Evolutionary conservation across 441 rosid species (phyloP), one percentile per base, ranked within the genome.

Genomic region (Pelargonium citronellum): DNA sequence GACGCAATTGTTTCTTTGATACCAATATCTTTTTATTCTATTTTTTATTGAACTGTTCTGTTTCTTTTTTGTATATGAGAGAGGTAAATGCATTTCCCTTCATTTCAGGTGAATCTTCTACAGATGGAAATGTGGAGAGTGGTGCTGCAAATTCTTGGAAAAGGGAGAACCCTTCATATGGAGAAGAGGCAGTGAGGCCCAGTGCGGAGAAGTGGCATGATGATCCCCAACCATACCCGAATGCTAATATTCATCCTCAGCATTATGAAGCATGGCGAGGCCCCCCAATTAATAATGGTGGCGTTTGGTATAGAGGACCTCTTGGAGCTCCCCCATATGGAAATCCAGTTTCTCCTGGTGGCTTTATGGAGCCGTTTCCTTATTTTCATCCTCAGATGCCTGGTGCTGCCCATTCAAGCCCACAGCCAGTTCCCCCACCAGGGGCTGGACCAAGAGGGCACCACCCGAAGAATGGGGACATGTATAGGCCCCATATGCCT

Each of bases 291-390:
- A 95, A 85, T 85, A 88, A 84, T 82, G 89, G 89, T 76, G 93
- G 90, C 76, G 87, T 81, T 75, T 92, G 99, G 99, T 90, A 85
- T 78, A 80, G 91, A 82, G 96, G 89, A 51, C 96, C 91, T 80
- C 89, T 87, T 12, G 82, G 82, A 27, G 89, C 82, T 49, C 95
- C 88, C 19, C 86, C 96, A 39, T 92, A 84, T 80, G 91, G 89
- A 27, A 72, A 88, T 12, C 91, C 96, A 39, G 80, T 86, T 79
- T 83, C 87, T 30, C 93, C 95, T 67, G 87, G 95, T 73, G 88
- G 89, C 62, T 92, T 88, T n/a, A 75, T 92, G 86, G 97, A 92
- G 49, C 92, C 96, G 24, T 91, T 87, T 85, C 91, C 91, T 68
- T 92, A 83, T 73, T 92, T 83, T 81, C 87, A 82, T 65, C 85